Conservation (phyloP, 164 flowering plant species). For the Malania oleifera region DNA sequence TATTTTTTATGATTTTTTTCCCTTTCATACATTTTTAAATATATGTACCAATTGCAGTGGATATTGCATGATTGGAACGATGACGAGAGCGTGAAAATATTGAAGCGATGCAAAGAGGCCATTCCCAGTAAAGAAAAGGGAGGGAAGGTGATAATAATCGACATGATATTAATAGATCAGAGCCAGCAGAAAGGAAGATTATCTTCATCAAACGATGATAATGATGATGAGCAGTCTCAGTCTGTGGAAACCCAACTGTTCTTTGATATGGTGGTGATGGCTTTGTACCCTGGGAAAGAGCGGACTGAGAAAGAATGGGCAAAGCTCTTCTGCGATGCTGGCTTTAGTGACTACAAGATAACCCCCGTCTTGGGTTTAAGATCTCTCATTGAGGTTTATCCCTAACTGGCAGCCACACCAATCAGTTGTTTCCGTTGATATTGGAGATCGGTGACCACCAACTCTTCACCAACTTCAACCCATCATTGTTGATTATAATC, state of each 20-base stretch:
- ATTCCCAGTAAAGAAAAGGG: slow-evolving; percentile 14
- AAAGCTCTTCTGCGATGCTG: slow-evolving; percentile 9
- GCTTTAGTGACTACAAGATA: slow-evolving; percentile 10
- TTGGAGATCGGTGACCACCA: no score
- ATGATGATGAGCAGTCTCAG: background rate
- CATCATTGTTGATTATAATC: no score
- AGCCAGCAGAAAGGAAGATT: no score
- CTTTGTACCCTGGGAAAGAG: slow-evolving; percentile 28
- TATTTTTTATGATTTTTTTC: no score
- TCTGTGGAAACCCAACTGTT: slow-evolving; percentile 16
- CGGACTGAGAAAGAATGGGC: slow-evolving; percentile 19
- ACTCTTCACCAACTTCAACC: no score
- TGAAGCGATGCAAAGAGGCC: slow-evolving; percentile 37
- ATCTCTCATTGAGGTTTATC: slow-evolving; percentile 11
- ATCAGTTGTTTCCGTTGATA: no score
- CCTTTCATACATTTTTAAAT: no score
- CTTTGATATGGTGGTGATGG: slow-evolving; percentile 38
- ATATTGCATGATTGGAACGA: slow-evolving; percentile 43
- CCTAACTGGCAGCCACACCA: background rate
- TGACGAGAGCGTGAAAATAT: slow-evolving; percentile 26
- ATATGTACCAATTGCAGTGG: slow-evolving; percentile 16
- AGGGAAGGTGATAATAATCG: slow-evolving; percentile 45
- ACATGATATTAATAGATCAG: no score
- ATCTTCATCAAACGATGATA: slow-evolving; percentile 15
- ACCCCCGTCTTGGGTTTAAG: slow-evolving; percentile 1